Evolutionary conservation across 2,329 filamentous ascomycete species (phyloP), one percentile per base, ranked within the genome.

Genomic region (Dactylellina cionopaga): DNA sequence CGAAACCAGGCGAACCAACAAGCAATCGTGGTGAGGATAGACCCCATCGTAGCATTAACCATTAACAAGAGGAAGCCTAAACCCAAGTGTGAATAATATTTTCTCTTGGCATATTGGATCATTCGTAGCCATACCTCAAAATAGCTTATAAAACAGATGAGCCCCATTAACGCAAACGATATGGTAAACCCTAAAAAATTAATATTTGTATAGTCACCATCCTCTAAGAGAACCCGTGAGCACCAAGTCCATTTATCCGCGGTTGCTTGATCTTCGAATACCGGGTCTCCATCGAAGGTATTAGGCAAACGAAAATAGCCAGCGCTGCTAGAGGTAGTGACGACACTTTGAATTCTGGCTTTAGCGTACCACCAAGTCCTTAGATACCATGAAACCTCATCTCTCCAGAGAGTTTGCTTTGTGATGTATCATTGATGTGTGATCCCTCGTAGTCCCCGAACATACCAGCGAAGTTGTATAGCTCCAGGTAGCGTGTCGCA

Each of bases 301-400:
- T 6, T 6, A 6, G 41, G 15, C 17, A 10, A 22, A 10, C 17
- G 4, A n/a, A 29, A 47, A 15, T 47, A 47, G 9, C 29, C 19
- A 27, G 43, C 43, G n/a, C 43, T 47, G 29, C 29, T 29, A 10
- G 6, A 9, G 7, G 43, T 29, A 11, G 43, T n/a, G 10, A 27
- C 43, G 11, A 47, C 43, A 13, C 9, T 15, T 27, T 15, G 7
- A 15, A 47, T 47, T 15, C 43, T 47, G 3, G 22, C 22, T n/a
- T 29, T 47, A 6, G 43, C 43, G 17, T 25, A 47, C 43, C 43
- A 47, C 25, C 9, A 27, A 5, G 43, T 6, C 22, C 29, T 47
- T 6, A 47, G 10, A 29, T 47, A 47, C 43, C 43, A 47, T 2
- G 43, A 47, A 27, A 47, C 43, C 43, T 47, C 43, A 25, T 47